A percentile compares a stretch with the other conserved stretches of the same genome.
These are phyloP conservation scores for Podila horticola DNA, from an alignment of 192 early-diverging fungal species.

Conservation along the genomic window DNA sequence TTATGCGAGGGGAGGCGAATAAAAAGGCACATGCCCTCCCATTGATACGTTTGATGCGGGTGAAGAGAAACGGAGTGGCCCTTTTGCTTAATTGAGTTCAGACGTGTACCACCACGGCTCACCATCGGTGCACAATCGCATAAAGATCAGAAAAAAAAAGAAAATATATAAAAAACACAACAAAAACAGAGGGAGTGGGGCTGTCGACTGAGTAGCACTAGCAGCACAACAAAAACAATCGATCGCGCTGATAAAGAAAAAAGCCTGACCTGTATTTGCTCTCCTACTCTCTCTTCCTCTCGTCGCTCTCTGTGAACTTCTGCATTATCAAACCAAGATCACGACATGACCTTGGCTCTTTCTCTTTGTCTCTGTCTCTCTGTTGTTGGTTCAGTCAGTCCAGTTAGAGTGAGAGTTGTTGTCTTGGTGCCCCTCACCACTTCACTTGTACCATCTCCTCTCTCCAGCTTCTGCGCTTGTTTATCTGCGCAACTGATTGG, in stretches of 20 bases:
- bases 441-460: no score
- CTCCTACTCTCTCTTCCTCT: conserved; percentile 8
- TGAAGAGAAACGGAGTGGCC: not conserved
- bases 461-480: no score
- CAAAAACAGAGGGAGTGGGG: not conserved
- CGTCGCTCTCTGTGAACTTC: not conserved
- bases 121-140: conserved; percentile 4
- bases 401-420: no score
- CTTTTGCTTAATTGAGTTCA: not conserved
- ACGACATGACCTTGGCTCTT: no score
- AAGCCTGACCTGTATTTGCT: not conserved
- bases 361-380: no score
- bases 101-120: not conserved
- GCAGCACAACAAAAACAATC: no score
- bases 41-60: not conserved
- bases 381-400: no score
- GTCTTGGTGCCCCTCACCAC: no score
- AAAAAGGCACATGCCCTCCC: no score
- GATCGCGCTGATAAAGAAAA: not conserved
- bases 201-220: no score
- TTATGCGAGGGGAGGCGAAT: not conserved
- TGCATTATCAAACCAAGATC: no score
- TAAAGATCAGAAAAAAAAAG: not conserved
- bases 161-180: not conserved
- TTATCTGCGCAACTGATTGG: no score